Percentiles rank a stretch among this genome's conserved stretches.
phyloP scores from a whole-genome alignment of 2,329 filamentous ascomycete genomes.

The Fusarium robinianum region DNA sequence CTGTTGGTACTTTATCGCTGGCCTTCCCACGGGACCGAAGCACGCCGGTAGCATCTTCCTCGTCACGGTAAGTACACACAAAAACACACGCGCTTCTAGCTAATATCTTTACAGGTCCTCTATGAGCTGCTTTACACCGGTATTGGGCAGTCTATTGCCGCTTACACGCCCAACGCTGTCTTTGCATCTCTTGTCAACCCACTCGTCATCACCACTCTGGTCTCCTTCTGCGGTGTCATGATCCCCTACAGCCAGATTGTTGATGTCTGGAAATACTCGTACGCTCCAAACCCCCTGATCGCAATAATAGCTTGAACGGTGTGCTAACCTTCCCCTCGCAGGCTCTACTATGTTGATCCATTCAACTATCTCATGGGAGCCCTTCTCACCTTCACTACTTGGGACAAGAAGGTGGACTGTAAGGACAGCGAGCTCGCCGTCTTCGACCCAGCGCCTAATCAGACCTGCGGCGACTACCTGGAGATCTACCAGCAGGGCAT shows the following conservation, averaged over 20 bases:
- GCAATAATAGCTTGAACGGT: constrained; percentile 59
- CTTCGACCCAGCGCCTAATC: constrained; percentile 51
- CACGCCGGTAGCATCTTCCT: constrained; percentile 59
- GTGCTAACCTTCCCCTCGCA: constrained; percentile 56
- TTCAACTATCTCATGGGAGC: constrained; percentile 60
- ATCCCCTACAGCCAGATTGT: constrained; percentile 68
- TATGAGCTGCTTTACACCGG: constrained; percentile 65
- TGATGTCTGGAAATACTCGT: constrained; percentile 68
- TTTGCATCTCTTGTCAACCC: constrained; percentile 64
- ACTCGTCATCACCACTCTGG: constrained; percentile 59
- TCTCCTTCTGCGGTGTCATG: constrained; percentile 75
- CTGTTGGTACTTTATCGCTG: constrained; percentile 64
- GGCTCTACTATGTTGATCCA: constrained; percentile 51
- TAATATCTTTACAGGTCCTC: too few species aligned
- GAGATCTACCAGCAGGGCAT: constrained; percentile 49
- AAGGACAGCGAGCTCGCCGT: constrained; percentile 49
- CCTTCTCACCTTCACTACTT: constrained; percentile 53
- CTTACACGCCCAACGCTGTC: constrained; percentile 64
- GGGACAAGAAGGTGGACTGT: constrained; percentile 49
- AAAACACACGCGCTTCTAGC: too few species aligned
- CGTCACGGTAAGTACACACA: constrained; percentile 54
- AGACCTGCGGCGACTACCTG: constrained; percentile 61
- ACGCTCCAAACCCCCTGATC: constrained; percentile 38
- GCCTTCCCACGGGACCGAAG: constrained; percentile 49
- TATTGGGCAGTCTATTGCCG: constrained; percentile 66